Base-by-base conservation (phyloP, 2,329 filamentous ascomycete genomes). In the Xylariales sp. region DNA sequence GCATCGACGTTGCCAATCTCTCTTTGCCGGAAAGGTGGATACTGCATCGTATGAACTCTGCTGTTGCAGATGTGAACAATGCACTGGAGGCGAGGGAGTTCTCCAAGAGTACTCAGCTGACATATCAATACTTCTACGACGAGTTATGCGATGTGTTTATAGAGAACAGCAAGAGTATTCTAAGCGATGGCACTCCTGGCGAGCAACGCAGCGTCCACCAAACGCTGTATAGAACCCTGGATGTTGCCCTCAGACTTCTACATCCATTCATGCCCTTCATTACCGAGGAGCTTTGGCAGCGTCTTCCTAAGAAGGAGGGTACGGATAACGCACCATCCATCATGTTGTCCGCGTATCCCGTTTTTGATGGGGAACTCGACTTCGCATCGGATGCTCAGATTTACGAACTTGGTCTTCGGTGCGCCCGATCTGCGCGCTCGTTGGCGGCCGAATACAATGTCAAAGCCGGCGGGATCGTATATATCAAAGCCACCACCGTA, bases 41-140 rank as follows among this genome's bases (percentile, higher is more conserved):
- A 11, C 18, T 38, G 21, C 25, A 6, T 11, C 25, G 28, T 20
- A 38, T 38, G 35, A 38, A 38, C 22, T 9, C 20, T 7, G 35
- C 22, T 22, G 35, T 24, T 15, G 9, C 14, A 27, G 11, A 38
- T 15, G 12, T 38, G 8, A 28, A 27, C 6, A 10, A 38, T 12
- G 35, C 35, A n/a, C 35, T 38, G 5, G 35, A 38, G 16, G 21
- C 25, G 21, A 9, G 35, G 6, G 21, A 28, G 6, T 38, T 38
- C 35, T 11, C 21, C 11, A 38, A 38, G 21, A 15, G 11, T 8
- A 27, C 35, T 18, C 20, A 38, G 14, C 14, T 38, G 10, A 27
- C 4, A 14, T 28, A 38, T 15, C 21, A n/a, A 12, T 38, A n/a
- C 35, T 38, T 15, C n/a, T 38, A 38, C n/a, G 20, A 28, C 18